Conservation (phyloP, 176 grass and related monocot species). For the barley (Hordeum vulgare) region MorexV3_pseudomolecules_assembly NC_058521.1:509036136-509036635, state of each 20-base stretch:
- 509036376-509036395: not conserved
- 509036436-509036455: not conserved
- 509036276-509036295: not conserved
- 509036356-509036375: not conserved
- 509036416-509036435: not conserved
- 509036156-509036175: not conserved
- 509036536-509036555: not conserved
- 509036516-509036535: not conserved
- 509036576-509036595: no score
- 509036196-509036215: not conserved
- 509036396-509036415: not conserved
- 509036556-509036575: not conserved
- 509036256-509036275: not conserved
- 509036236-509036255: no score
- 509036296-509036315: not conserved
- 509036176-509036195: not conserved
- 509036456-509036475: not conserved
- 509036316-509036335: not conserved
- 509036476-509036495: not conserved
- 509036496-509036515: not conserved
- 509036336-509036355: not conserved
- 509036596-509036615: not conserved
- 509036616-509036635: not conserved
- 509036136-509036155: not conserved
- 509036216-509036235: not conserved